These are phyloP conservation scores for Cucurbitaria berberidis DNA, from an alignment of 2,329 filamentous ascomycete species.

Conservation along the genomic window DNA sequence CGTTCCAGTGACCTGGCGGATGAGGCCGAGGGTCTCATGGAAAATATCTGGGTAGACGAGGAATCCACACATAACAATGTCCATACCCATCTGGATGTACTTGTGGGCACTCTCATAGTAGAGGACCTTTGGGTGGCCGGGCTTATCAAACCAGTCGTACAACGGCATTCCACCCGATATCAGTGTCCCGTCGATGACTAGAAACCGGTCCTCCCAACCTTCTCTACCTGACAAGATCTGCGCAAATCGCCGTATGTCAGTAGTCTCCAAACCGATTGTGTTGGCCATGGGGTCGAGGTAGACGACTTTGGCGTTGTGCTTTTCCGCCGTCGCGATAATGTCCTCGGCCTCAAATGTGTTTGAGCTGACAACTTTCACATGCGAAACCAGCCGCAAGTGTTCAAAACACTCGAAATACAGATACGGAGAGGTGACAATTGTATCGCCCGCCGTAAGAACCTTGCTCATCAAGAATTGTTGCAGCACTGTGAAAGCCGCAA, in stretches of 20 bases:
- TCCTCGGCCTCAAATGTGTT: constrained; percentile 7
- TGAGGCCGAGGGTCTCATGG: constrained; percentile 1
- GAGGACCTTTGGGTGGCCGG: background rate
- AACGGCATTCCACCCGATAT: constrained; percentile 6
- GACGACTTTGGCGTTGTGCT: constrained; percentile 3
- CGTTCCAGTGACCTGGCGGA: constrained; percentile 3
- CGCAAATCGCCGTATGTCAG: constrained; percentile 4
- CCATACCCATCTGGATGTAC: constrained; percentile 8
- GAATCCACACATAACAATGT: constrained; percentile 1
- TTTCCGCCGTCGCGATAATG: constrained; percentile 5
- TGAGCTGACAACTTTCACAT: background rate
- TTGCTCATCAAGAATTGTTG: constrained; percentile 3
- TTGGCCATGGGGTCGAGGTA: constrained; percentile 10
- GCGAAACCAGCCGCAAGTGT: background rate
- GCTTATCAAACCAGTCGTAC: constrained; percentile 7
- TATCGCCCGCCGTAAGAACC: background rate
- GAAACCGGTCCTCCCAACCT: background rate
- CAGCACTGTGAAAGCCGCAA: constrained; percentile 4
- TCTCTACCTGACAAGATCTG: background rate
- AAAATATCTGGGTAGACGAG: constrained; percentile 1
- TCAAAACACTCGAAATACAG: constrained; percentile 9
- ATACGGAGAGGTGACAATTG: constrained; percentile 4
- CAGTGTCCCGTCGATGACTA: constrained; percentile 9
- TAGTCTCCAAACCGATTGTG: constrained; percentile 1
- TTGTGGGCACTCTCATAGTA: constrained; percentile 11